Percentiles rank a stretch among this genome's conserved stretches.
These are phyloP conservation scores for Aspergillus viridinutans DNA, from an alignment of 2,329 filamentous ascomycete species.

Conservation along the genomic window DNA sequence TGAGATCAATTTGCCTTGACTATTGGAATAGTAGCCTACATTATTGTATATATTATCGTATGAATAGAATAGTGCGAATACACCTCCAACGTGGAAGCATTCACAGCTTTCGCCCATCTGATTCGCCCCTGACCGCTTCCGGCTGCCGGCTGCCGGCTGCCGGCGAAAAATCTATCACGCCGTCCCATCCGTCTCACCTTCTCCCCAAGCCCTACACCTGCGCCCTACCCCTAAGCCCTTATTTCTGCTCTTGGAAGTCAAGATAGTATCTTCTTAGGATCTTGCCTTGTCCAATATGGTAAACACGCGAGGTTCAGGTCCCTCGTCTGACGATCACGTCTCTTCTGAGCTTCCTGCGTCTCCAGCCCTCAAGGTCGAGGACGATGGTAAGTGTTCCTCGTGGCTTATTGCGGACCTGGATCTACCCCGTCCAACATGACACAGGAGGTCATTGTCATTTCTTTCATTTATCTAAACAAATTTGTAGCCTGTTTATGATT, in stretches of 20 bases:
- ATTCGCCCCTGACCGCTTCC: not conserved
- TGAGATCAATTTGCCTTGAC: not conserved
- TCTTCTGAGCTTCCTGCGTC: constrained; percentile 28
- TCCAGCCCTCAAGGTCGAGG: constrained; percentile 22
- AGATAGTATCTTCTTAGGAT: constrained; percentile 19
- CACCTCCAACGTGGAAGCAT: not conserved
- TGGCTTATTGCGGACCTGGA: not conserved
- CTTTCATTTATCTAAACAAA: not conserved
- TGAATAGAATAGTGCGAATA: not conserved
- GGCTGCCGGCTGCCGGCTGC: constrained; percentile 7
- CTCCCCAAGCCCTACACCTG: constrained; percentile 39
- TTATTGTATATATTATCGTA: not conserved
- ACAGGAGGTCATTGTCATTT: not conserved
- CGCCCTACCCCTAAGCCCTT: constrained; percentile 48
- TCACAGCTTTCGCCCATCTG: not conserved
- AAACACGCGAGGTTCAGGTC: constrained; percentile 24
- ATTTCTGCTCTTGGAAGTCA: constrained; percentile 45
- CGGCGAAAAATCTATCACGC: constrained; percentile 21
- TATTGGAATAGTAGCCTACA: not conserved
- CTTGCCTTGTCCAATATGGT: constrained; percentile 28
- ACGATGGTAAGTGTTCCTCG: constrained; percentile 31
- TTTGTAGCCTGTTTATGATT: not conserved
- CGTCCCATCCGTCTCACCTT: constrained; percentile 14
- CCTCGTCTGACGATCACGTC: constrained; percentile 27
- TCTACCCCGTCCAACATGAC: not conserved